These are phyloP conservation scores for Xanthoparmelia taractica DNA, from an alignment of 495 filamentous ascomycete species.

Conservation along the genomic window DNA sequence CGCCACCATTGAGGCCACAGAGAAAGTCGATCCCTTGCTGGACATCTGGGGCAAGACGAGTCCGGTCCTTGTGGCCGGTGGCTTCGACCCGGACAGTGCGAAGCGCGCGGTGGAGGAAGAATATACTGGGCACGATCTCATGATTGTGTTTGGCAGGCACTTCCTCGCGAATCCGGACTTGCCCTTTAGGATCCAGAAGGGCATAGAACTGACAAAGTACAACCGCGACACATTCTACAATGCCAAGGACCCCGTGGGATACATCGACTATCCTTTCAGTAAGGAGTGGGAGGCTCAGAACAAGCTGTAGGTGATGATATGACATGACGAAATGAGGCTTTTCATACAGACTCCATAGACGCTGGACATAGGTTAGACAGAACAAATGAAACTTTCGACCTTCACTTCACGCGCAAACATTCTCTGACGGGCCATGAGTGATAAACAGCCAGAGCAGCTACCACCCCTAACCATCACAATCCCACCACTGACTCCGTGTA, in stretches of 20 bases:
- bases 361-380: neutral
- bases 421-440: neutral
- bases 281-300: conserved; percentile 34
- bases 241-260: conserved; percentile 44
- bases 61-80: conserved; percentile 57
- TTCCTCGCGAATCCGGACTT: conserved; percentile 71
- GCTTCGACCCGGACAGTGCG: conserved; percentile 44
- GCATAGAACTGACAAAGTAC: conserved; percentile 49
- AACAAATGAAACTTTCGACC: neutral
- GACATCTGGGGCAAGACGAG: conserved; percentile 40
- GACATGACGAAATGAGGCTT: neutral
- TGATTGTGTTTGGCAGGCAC: conserved; percentile 32
- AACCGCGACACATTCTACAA: conserved; percentile 54
- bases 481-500: too few relatives aligned
- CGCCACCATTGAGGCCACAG: conserved; percentile 35
- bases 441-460: too few relatives aligned
- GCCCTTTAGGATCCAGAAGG: conserved; percentile 51
- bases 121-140: conserved; percentile 45
- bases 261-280: conserved; percentile 58
- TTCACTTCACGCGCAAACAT: neutral
- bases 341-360: neutral
- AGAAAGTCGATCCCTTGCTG: conserved; percentile 48
- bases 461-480: too few relatives aligned
- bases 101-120: conserved; percentile 44
- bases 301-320: neutral